phyloP scores from a whole-genome alignment of 768 basidiomycete species.

The Mycena latifolia region DNA sequence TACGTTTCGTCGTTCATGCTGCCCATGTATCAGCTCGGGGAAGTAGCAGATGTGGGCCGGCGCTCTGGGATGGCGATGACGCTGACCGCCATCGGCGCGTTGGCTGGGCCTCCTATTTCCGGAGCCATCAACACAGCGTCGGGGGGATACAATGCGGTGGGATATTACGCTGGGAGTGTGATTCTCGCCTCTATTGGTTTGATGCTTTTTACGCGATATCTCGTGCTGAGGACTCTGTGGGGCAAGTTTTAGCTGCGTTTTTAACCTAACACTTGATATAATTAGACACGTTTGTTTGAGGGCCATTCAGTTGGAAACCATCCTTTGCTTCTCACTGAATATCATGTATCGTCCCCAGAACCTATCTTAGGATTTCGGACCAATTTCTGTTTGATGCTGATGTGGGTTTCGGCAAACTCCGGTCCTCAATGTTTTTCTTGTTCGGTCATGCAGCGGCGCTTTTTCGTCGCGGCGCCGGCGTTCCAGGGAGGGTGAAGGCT shows the following conservation, averaged over 20 bases:
- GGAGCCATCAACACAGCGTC: constrained; percentile 72
- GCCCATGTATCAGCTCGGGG: constrained; percentile 73
- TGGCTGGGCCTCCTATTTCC: constrained; percentile 80
- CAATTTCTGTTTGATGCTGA: too few relatives aligned
- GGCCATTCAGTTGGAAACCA: background rate
- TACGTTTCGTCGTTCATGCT: constrained; percentile 66
- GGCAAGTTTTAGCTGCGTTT: constrained; percentile 57
- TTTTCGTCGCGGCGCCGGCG: constrained; percentile 8
- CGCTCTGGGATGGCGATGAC: constrained; percentile 76
- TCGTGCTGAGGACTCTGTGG: constrained; percentile 53
- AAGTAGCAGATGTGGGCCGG: constrained; percentile 70
- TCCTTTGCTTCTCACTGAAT: background rate
- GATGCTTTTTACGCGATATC: constrained; percentile 53
- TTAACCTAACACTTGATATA: too few relatives aligned
- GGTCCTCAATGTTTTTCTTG: background rate
- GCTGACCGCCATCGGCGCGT: constrained; percentile 70
- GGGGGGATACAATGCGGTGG: constrained; percentile 65
- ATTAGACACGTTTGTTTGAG: constrained; percentile 15
- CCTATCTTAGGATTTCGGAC: too few relatives aligned
- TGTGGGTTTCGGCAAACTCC: too few relatives aligned
- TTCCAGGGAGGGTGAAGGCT: constrained; percentile 12
- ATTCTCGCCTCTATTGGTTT: constrained; percentile 57
- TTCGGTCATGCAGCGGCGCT: constrained; percentile 21
- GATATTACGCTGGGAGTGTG: constrained; percentile 58
- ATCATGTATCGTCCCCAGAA: too few relatives aligned